phyloP scores from a whole-genome alignment of 129 eudicot genomes.

The Helianthus tuberosus region DNA sequence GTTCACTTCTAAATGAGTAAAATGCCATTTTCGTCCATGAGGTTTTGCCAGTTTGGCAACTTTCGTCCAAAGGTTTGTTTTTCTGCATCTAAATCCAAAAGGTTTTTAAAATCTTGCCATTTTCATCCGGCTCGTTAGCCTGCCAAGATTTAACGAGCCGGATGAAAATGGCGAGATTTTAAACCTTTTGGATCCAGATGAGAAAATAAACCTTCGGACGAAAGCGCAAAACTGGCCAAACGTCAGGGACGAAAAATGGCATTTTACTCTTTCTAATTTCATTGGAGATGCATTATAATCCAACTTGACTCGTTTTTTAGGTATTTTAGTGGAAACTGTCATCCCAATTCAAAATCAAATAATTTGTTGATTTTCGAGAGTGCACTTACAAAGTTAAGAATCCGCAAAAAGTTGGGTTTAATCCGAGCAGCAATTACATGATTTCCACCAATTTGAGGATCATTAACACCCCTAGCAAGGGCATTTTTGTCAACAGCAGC shows the following conservation, averaged over 20 bases:
- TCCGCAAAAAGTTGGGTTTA: slow-evolving; percentile 62
- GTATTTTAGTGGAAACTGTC: neutral
- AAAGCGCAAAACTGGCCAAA: too few species aligned
- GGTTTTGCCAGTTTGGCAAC: too few species aligned
- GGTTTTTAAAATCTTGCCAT: too few species aligned
- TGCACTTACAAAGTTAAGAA: slow-evolving; percentile 74
- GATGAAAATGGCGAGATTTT: too few species aligned
- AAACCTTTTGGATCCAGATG: too few species aligned
- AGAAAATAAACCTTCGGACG: too few species aligned
- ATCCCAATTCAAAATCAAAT: neutral
- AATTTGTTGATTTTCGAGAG: neutral
- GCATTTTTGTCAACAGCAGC: slow-evolving; percentile 63
- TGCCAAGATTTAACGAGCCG: too few species aligned
- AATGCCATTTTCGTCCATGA: too few species aligned
- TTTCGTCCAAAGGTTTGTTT: too few species aligned
- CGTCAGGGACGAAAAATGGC: too few species aligned
- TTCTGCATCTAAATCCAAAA: too few species aligned
- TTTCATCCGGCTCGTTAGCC: too few species aligned
- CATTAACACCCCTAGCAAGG: slow-evolving; percentile 56
- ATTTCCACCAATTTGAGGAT: slow-evolving; percentile 83
- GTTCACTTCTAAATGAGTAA: neutral
- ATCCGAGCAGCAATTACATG: slow-evolving; percentile 74
- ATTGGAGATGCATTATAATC: neutral
- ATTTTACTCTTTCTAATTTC: neutral
- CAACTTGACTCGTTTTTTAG: neutral